A percentile compares a stretch with the other conserved stretches of the same genome.
These are phyloP conservation scores for Ministeria vibrans DNA, from an alignment of 78 protist genomes.

Conservation along the genomic window DNA sequence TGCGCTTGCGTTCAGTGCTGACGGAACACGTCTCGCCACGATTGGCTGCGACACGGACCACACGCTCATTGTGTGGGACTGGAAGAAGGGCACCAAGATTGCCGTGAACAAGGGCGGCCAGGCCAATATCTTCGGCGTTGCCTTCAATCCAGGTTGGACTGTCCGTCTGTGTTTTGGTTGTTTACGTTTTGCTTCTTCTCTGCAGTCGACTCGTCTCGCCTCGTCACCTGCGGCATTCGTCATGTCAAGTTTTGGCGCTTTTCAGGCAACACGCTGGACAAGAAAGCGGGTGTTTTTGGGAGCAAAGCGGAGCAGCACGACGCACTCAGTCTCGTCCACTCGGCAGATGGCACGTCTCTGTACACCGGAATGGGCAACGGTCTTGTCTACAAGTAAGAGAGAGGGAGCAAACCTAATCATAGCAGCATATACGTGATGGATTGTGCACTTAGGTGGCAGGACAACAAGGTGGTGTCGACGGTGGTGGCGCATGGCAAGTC, in stretches of 20 bases:
- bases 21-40: constrained; percentile 25
- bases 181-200: too few relatives aligned
- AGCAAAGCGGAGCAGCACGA: neutral
- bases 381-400: neutral
- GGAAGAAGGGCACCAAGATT: constrained; percentile 13
- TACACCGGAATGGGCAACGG: neutral
- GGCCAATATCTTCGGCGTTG: neutral
- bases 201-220: neutral
- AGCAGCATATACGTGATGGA: constrained; percentile 1
- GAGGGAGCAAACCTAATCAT: neutral
- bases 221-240: constrained; percentile 36
- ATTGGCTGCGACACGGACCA: constrained; percentile 37
- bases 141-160: neutral
- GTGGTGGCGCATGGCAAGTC: neutral
- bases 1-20: constrained; percentile 33
- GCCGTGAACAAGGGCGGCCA: neutral
- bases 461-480: neutral
- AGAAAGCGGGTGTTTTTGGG: constrained; percentile 1
- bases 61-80: constrained; percentile 37
- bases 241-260: constrained; percentile 44
- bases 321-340: neutral
- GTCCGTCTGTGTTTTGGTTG: too few relatives aligned
- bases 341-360: neutral
- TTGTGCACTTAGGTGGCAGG: neutral
- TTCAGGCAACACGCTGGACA: neutral